Percentiles rank a stretch among this genome's conserved stretches.
phyloP scores from a whole-genome alignment of 1,139 yeast species.

The Casaregolazyma suthepensis region DNA sequence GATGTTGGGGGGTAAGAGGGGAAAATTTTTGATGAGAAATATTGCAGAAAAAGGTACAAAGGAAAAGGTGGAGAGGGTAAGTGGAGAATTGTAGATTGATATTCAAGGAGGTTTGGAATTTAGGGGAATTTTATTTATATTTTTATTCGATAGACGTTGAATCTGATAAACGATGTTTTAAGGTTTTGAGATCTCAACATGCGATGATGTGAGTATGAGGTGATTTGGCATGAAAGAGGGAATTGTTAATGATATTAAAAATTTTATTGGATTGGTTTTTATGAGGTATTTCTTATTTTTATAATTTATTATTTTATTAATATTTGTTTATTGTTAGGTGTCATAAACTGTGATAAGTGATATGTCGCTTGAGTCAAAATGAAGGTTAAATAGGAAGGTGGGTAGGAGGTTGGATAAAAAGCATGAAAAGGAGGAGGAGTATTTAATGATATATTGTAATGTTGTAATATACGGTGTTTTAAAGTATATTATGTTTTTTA shows the following conservation, averaged over 20 bases:
- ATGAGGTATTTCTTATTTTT: no score
- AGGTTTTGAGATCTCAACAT: not conserved
- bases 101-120: not conserved
- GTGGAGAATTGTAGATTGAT: not conserved
- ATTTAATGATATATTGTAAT: not conserved
- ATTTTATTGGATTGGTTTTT: no score
- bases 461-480: not conserved
- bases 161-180: not conserved
- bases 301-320: no score
- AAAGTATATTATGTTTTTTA: not conserved
- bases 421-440: no score
- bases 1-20: not conserved
- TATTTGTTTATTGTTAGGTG: no score
- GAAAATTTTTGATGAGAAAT: not conserved
- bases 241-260: no score
- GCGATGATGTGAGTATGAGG: not conserved
- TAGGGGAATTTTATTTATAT: not conserved
- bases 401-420: no score
- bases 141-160: not conserved
- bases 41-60: not conserved
- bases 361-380: no score
- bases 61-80: not conserved
- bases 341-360: no score
- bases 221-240: not conserved
- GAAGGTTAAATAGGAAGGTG: not conserved